phyloP scores from a whole-genome alignment of 2,329 filamentous ascomycete species.

The Trichophyton verrucosum region DNA sequence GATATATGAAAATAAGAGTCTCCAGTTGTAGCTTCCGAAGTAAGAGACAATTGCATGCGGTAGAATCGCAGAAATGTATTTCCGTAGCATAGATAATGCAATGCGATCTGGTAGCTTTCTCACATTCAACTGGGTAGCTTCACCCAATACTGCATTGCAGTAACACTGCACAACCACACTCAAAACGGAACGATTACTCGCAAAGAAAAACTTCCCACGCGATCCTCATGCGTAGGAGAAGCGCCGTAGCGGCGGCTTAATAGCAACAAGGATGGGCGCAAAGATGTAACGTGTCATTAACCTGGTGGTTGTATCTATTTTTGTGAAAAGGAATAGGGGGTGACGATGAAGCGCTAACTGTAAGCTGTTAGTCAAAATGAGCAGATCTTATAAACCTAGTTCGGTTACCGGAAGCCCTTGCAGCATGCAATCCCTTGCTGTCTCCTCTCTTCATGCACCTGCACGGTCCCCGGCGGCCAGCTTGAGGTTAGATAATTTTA shows the following conservation, averaged over 20 bases:
- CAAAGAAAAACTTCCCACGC: background rate
- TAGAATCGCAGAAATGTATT: background rate
- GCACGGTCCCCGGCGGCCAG: background rate
- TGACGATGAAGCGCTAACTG: background rate
- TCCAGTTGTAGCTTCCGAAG: background rate
- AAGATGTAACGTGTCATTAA: constrained; percentile 3
- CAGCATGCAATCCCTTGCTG: background rate
- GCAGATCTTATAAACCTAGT: background rate
- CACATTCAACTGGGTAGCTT: background rate
- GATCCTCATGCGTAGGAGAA: background rate
- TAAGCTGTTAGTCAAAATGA: background rate
- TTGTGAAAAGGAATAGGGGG: background rate
- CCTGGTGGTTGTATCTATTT: background rate
- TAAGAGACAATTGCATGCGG: background rate
- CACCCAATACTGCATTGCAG: background rate
- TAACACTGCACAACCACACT: background rate
- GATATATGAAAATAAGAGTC: background rate
- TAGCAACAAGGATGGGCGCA: background rate
- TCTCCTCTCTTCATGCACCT: background rate
- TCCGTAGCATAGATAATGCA: background rate
- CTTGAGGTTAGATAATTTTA: background rate
- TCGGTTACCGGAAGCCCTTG: background rate
- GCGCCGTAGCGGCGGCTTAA: background rate
- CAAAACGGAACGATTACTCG: background rate
- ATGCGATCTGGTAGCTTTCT: background rate